A percentile compares a stretch with the other conserved stretches of the same genome.
Conservation (phyloP, 257 asterid species). For the Nemophila menziesii region DNA sequence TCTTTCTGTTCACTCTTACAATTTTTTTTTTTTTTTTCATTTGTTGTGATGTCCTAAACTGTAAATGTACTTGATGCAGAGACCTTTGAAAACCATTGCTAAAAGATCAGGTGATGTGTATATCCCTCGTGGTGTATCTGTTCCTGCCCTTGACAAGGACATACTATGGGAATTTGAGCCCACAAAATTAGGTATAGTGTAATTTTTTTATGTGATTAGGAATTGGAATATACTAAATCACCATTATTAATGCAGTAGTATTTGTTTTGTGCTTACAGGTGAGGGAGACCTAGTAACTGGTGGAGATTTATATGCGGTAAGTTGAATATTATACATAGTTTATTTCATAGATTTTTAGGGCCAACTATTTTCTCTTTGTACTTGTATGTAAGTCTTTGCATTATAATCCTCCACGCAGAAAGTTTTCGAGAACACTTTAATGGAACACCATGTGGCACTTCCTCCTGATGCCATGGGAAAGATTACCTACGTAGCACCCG, state of each 20-base stretch:
- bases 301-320: conserved; percentile 91
- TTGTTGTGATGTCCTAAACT: neutral
- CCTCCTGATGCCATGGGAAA: conserved; percentile 99
- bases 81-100: conserved; percentile 96
- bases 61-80: conserved; percentile 29
- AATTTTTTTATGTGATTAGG: conserved; percentile 1
- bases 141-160: conserved; percentile 96
- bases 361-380: neutral
- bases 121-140: conserved; percentile 98
- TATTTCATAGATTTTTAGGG: neutral
- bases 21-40: no score
- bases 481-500: conserved; percentile 80
- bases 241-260: conserved; percentile 4
- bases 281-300: conserved; percentile 91
- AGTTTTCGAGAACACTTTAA: conserved; percentile 76
- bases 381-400: neutral
- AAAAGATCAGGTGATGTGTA: conserved; percentile 93
- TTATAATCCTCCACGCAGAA: conserved; percentile 34
- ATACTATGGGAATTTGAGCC: conserved; percentile 94
- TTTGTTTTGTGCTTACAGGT: conserved; percentile 35
- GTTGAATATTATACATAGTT: conserved; percentile 12
- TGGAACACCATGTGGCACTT: conserved; percentile 88
- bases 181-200: conserved; percentile 57
- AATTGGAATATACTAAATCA: neutral
- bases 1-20: neutral